phyloP scores from a whole-genome alignment of 2,329 filamentous ascomycete species.

The Colletotrichum agaves region DNA sequence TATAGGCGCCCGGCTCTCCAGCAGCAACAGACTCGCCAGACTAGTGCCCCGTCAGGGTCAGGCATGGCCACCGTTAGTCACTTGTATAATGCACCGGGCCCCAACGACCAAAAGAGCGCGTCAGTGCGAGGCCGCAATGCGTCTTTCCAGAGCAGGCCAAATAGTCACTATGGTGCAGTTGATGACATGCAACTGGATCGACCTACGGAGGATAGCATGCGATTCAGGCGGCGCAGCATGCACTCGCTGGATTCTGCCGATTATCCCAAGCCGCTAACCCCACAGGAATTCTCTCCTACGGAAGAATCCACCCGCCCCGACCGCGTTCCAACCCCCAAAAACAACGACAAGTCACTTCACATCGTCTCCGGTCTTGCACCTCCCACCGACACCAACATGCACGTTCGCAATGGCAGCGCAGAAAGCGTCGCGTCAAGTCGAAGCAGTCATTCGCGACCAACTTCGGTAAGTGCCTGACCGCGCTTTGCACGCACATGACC shows the following conservation, averaged over 20 bases:
- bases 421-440: slow-evolving; percentile 71
- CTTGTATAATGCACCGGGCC: slow-evolving; percentile 60
- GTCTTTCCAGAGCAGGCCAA: slow-evolving; percentile 58
- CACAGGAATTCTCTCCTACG: slow-evolving; percentile 48
- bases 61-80: slow-evolving; percentile 66
- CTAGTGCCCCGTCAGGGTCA: slow-evolving; percentile 59
- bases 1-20: slow-evolving; percentile 76
- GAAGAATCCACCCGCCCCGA: slow-evolving; percentile 42
- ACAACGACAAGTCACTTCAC: slow-evolving; percentile 52
- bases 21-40: slow-evolving; percentile 47
- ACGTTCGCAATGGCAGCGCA: slow-evolving; percentile 66
- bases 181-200: slow-evolving; percentile 76
- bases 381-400: slow-evolving; percentile 44
- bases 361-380: slow-evolving; percentile 43
- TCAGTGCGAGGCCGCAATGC: slow-evolving; percentile 44
- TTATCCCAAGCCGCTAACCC: slow-evolving; percentile 51
- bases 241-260: slow-evolving; percentile 69
- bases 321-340: slow-evolving; percentile 38
- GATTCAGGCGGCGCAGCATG: slow-evolving; percentile 85
- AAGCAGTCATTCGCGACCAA: slow-evolving; percentile 69
- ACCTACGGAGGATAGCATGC: slow-evolving; percentile 76
- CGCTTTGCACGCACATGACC: slow-evolving; percentile 30
- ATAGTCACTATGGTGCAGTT: slow-evolving; percentile 60
- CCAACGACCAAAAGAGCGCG: slow-evolving; percentile 41
- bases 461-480: slow-evolving; percentile 68